These are phyloP conservation scores for Euphorbia schlechtendalii DNA, from an alignment of 441 rosid genomes.

Conservation along the genomic window DNA sequence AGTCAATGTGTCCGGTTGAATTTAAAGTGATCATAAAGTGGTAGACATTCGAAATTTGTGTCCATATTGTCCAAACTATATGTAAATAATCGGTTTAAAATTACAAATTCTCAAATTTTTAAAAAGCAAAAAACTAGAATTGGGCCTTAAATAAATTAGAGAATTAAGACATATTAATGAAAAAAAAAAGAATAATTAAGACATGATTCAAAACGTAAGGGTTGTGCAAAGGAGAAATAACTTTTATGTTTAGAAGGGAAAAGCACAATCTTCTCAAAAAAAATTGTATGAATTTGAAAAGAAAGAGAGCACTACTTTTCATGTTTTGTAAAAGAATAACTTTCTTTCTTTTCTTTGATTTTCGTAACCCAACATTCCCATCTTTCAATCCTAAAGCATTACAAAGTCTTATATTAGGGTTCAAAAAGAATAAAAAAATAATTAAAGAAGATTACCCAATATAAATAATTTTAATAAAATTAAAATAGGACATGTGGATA, in stretches of 20 bases:
- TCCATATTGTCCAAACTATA: too few species aligned
- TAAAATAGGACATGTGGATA: constrained; percentile 19
- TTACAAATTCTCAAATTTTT: too few species aligned
- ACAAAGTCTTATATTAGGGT: constrained; percentile 26
- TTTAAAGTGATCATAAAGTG: too few species aligned
- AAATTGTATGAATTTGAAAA: constrained; percentile 43
- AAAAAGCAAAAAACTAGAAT: too few species aligned
- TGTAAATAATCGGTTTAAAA: too few species aligned
- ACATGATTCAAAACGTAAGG: constrained; percentile 45
- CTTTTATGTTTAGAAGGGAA: constrained; percentile 37
- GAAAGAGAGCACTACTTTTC: constrained; percentile 40
- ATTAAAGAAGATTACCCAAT: too few species aligned
- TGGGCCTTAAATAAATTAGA: too few species aligned
- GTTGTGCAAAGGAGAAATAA: constrained; percentile 48
- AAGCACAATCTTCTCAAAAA: constrained; percentile 40
- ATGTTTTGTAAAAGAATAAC: constrained; percentile 42
- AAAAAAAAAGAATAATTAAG: constrained; percentile 11
- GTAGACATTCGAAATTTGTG: too few species aligned
- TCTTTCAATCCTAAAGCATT: constrained; percentile 33
- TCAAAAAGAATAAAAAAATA: constrained; percentile 9
- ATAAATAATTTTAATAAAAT: too few species aligned
- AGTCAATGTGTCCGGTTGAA: too few species aligned
- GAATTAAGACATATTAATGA: too few species aligned
- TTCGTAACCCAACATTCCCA: constrained; percentile 46
- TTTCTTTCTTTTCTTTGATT: constrained; percentile 25